phyloP scores from a whole-genome alignment of 2,329 filamentous ascomycete species.

The Colletotrichum abscissum region DNA sequence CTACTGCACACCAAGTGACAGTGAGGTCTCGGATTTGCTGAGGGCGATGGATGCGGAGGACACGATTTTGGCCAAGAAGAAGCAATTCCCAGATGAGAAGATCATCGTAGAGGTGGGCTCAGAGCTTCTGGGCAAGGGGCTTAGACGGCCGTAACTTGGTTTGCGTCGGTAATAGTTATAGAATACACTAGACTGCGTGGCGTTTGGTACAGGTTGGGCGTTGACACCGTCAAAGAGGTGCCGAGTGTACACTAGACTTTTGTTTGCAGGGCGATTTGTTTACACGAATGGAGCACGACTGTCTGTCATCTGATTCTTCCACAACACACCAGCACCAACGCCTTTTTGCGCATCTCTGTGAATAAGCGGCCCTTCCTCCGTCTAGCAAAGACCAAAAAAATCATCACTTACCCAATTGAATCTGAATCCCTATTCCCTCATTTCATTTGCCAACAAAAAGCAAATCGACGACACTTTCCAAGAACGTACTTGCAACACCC shows the following conservation, averaged over 20 bases:
- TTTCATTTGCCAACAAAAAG: not conserved
- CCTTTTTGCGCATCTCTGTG: not conserved
- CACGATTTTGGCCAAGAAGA: conserved; percentile 69
- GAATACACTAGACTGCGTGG: conserved; percentile 12
- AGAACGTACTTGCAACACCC: not conserved
- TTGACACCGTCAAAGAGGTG: conserved; percentile 12
- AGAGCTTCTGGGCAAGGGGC: conserved; percentile 63
- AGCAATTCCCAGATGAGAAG: conserved; percentile 66
- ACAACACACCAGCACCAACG: not conserved
- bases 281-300: not conserved
- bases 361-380: not conserved
- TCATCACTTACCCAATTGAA: not conserved
- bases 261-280: conserved; percentile 16
- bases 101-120: conserved; percentile 66
- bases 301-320: not conserved
- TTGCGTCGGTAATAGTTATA: not conserved
- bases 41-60: conserved; percentile 79
- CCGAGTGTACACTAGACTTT: conserved; percentile 12
- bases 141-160: conserved; percentile 46
- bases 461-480: not conserved
- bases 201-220: conserved; percentile 10
- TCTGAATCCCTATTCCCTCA: not conserved
- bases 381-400: not conserved
- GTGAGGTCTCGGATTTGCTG: conserved; percentile 84
- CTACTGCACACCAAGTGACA: conserved; percentile 76